These are phyloP conservation scores for Teunomyces stri DNA, from an alignment of 805 yeast genomes.

Conservation along the genomic window DNA sequence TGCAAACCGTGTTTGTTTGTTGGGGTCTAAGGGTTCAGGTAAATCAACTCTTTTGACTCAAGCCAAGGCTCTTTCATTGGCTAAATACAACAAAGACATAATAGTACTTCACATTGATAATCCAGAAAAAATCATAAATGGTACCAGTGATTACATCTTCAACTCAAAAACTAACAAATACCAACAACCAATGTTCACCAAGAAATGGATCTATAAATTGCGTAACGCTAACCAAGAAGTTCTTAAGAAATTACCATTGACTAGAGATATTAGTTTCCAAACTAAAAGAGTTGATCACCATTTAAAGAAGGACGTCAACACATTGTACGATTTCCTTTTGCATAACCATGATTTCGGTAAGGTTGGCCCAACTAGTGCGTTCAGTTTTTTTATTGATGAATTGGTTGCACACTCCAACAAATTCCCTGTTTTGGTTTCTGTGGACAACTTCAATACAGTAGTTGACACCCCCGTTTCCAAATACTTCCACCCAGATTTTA, in stretches of 20 bases:
- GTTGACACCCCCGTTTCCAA: conserved; percentile 52
- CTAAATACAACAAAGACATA: conserved; percentile 29
- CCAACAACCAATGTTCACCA: conserved; percentile 78
- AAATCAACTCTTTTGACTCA: conserved; percentile 74
- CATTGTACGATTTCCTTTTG: conserved; percentile 19
- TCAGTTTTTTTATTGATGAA: conserved; percentile 55
- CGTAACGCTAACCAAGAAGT: conserved; percentile 34
- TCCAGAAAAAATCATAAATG: conserved; percentile 63
- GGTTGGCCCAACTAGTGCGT: conserved; percentile 42
- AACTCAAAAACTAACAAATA: conserved; percentile 49
- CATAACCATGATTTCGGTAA: conserved; percentile 38
- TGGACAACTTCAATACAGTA: conserved; percentile 73
- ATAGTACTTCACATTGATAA: conserved; percentile 64
- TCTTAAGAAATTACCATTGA: conserved; percentile 33
- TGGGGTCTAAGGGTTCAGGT: conserved; percentile 77
- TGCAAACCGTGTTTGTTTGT: conserved; percentile 51
- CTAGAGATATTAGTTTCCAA: conserved; percentile 31
- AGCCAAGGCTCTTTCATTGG: conserved; percentile 53
- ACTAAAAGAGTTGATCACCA: conserved; percentile 30
- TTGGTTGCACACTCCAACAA: conserved; percentile 44
- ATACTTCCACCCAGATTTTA: conserved; percentile 58
- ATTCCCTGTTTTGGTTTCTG: conserved; percentile 61
- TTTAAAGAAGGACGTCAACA: conserved; percentile 32
- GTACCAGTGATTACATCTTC: conserved; percentile 64
- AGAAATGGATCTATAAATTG: conserved; percentile 52